Base-by-base conservation (phyloP, 768 basidiomycete species). In the Mycena olivaceomarginata region DNA sequence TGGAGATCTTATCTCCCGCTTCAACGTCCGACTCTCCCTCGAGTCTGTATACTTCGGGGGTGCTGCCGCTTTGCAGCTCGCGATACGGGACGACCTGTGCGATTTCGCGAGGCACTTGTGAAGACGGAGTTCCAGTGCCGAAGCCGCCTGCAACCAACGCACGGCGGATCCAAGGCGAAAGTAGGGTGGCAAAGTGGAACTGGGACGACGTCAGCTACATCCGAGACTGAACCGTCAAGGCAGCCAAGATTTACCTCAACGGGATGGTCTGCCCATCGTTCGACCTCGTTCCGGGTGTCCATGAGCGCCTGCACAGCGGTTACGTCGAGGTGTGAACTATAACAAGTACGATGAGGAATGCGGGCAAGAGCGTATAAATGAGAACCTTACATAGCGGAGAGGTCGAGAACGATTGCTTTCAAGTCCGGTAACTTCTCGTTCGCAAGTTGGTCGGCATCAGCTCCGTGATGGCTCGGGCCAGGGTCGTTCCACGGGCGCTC, bases 401-500 rank as follows among this genome's bases (percentile, higher is more conserved):
- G 97, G 84, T 99, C 98, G 22, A 99, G 88, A 40, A 99, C 95
- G 79, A 99, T 91, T 15, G 98, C 97, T 72, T 93, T 93, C 62
- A 99, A 87, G 25, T 87, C 82, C 0, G 98, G 96, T 81, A 90
- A 92, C 80, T 85, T 86, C 39, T 86, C 82, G 75, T 95, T 91
- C 18, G 85, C 86, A 63, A 81, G 85, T 76, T 88, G 90, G 53
- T 93, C 92, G 37, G 86, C 89, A 0, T 81, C 87, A 0, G 85
- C 85, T 6, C 87, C 86, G 16, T 89, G 88, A 20, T 89, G 87
- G 66, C 84, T 80, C 22, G 95, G 95, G 39, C 96, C 96, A 12
- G 96, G 93, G 80, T 98, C 97, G 82, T 99, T 99, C 98, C 98
- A 99, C 15, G 96, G 91, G 57, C 97, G 92, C 83, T 98, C 97